Evolutionary conservation across 306 rosid species (phyloP).

Genomic region (Fragaria vesca): DNA sequence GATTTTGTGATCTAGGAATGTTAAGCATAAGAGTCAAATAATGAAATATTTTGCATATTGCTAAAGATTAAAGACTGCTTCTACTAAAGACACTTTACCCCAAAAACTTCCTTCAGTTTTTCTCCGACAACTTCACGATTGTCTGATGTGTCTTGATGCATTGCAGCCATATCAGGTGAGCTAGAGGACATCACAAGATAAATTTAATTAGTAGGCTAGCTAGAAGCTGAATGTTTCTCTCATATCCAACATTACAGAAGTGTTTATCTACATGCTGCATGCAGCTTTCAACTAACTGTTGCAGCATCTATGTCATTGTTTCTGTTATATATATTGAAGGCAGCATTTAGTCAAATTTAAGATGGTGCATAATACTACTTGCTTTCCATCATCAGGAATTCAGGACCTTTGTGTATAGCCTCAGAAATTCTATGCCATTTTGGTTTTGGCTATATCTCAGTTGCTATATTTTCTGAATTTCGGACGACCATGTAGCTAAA

Average conservation of each 20-base stretch:
- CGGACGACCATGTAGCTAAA: neutral
- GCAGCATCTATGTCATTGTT: neutral
- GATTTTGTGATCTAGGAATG: slow-evolving; percentile 39
- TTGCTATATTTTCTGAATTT: neutral
- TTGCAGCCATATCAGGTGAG: slow-evolving; percentile 63
- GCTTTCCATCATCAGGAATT: neutral
- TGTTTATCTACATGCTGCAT: neutral
- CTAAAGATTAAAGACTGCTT: neutral
- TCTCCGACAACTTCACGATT: slow-evolving; percentile 52
- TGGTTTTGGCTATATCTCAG: neutral
- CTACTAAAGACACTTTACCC: slow-evolving; percentile 32
- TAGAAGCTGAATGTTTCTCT: slow-evolving; percentile 1
- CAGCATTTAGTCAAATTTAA: neutral
- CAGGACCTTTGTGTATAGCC: neutral
- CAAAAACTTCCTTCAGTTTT: slow-evolving; percentile 56
- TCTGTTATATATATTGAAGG: neutral
- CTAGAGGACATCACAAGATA: slow-evolving; percentile 28
- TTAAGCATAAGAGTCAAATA: neutral
- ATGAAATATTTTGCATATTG: neutral
- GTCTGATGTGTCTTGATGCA: slow-evolving; percentile 79
- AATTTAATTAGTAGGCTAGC: neutral
- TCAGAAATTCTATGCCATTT: neutral
- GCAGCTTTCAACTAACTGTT: neutral
- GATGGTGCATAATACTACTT: neutral
- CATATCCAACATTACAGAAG: neutral